Percentiles rank a stretch among this genome's conserved stretches.
Evolutionary conservation across 2,329 filamentous ascomycete genomes (phyloP).

Genomic region (Pseudocercospora eumusae): DNA sequence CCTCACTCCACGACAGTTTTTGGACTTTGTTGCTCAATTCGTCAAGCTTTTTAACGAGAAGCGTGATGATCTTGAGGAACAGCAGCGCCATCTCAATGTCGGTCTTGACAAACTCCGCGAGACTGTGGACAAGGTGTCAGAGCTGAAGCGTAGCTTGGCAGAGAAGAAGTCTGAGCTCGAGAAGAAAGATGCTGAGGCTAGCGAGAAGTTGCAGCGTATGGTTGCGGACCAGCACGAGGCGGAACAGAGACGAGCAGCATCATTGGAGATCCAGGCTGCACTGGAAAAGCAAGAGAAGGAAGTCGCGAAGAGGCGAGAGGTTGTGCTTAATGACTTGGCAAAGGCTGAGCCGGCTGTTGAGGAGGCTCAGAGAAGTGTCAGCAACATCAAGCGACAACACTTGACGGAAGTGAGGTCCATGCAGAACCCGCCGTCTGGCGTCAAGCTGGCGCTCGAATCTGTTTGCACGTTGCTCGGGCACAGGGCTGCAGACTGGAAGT

Average conservation of each 20-base stretch:
- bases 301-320: conserved; percentile 77
- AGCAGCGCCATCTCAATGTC: conserved; percentile 96
- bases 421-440: conserved; percentile 86
- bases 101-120: conserved; percentile 96
- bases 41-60: conserved; percentile 98
- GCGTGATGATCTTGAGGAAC: conserved; percentile 95
- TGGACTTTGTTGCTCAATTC: conserved; percentile 97
- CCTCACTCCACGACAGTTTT: conserved; percentile 92
- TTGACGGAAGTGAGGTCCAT: conserved; percentile 97
- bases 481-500: conserved; percentile 87
- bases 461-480: conserved; percentile 93
- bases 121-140: conserved; percentile 94
- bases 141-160: conserved; percentile 84
- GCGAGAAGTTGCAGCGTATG: conserved; percentile 97
- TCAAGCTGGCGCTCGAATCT: conserved; percentile 89
- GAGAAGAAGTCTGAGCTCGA: conserved; percentile 94
- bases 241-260: conserved; percentile 84
- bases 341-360: conserved; percentile 89
- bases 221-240: conserved; percentile 93
- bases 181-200: conserved; percentile 90
- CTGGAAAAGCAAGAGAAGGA: conserved; percentile 88
- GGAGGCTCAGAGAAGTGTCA: conserved; percentile 93
- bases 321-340: conserved; percentile 84
- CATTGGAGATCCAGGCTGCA: conserved; percentile 82
- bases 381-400: conserved; percentile 97